Base-by-base conservation (phyloP, 768 basidiomycete genomes). In the Suillus paluster region DNA sequence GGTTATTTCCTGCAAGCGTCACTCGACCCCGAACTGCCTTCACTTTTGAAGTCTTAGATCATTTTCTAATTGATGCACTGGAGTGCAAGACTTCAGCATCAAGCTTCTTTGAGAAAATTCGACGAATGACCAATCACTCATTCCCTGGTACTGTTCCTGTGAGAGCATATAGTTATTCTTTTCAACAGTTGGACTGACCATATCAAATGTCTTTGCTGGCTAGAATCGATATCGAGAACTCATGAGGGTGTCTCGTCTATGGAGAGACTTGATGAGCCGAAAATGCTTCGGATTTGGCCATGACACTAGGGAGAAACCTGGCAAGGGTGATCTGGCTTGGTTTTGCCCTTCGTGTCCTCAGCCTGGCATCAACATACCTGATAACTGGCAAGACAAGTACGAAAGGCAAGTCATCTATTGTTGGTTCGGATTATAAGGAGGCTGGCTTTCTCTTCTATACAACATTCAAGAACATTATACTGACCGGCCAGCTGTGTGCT, bases 261-360 rank as follows among this genome's bases (percentile, higher is more conserved):
- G 42, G 41, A 39, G 58, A 48, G 57, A 63, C 42, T 23, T 63
- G 21, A 49, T 38, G 27, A 46, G 38, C 33, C 23, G 33, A n/a
- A 59, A 60, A 38, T 41, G 62, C 2, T 38, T 45, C 11, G 66
- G 62, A 17, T 63, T 55, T 54, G 53, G 60, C 9, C 66, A 66
- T 58, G 66, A 67, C 41, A 55, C 7, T 21, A 27, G 41, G 25
- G 25, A 15, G 17, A 17, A 21, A 25, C 63, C 63, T 38, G 55
- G 50, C 12, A 25, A 41, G 21, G 63, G 63, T n/a, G 53, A 50
- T 12, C 52, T 59, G 66, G 62, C 53, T 39, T 64, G 3, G 72
- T 74, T 72, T 36, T 76, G 73, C 44, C 59, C 69, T 0, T 62
- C 71, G 8, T 76, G 74, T 50, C 73, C 69, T 0, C 73, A 73